These are phyloP conservation scores for Suillus decipiens DNA, from an alignment of 768 basidiomycete species.

Conservation along the genomic window DNA sequence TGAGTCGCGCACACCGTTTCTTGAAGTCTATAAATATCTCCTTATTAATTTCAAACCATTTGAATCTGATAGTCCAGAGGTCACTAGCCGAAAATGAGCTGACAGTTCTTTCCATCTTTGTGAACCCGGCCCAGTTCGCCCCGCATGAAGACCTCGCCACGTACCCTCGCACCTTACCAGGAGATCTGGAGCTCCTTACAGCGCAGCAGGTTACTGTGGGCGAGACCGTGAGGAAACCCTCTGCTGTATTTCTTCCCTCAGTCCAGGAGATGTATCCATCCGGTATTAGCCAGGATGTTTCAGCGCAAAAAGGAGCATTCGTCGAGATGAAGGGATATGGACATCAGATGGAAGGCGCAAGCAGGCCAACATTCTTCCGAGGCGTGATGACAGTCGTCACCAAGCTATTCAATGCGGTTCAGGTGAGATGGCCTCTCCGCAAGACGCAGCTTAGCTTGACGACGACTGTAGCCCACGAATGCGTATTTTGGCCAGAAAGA, in stretches of 20 bases:
- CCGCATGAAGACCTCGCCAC: conserved; percentile 90
- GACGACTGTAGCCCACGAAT: conserved; percentile 68
- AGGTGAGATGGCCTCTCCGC: conserved; percentile 50
- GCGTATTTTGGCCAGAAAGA: conserved; percentile 99
- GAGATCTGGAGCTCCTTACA: conserved; percentile 67
- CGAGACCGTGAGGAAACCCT: conserved; percentile 44
- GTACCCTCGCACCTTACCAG: conserved; percentile 85
- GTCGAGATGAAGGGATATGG: conserved; percentile 90
- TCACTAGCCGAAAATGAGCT: conserved; percentile 79
- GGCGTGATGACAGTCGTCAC: conserved; percentile 95
- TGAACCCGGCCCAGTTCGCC: conserved; percentile 97
- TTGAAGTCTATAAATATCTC: background rate
- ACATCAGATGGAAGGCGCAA: conserved; percentile 90
- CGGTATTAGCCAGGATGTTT: conserved; percentile 78
- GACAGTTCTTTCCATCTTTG: conserved; percentile 94
- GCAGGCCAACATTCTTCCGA: conserved; percentile 89
- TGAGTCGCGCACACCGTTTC: conserved; percentile 42
- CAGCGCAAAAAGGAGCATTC: conserved; percentile 82
- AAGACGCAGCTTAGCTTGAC: conserved; percentile 1
- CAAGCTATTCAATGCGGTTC: conserved; percentile 91
- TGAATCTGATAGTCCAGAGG: conserved; percentile 65
- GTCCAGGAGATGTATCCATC: conserved; percentile 91
- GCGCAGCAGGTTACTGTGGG: conserved; percentile 34
- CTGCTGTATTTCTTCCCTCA: conserved; percentile 79
- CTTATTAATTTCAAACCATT: conserved; percentile 6